Conservation (phyloP, 768 basidiomycete species). For the Tulasnella sp. region DNA sequence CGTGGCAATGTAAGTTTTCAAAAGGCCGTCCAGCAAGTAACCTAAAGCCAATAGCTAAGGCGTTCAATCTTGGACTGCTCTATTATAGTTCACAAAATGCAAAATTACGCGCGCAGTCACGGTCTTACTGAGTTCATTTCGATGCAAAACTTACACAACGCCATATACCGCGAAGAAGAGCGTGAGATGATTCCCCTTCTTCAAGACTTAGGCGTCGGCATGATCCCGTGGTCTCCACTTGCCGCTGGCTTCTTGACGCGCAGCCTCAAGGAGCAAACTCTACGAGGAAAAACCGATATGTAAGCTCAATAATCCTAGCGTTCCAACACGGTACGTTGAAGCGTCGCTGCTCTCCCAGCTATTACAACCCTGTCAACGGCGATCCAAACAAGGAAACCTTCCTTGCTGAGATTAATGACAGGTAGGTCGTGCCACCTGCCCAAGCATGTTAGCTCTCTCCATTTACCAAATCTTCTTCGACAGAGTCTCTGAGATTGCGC, state of each 20-base stretch:
- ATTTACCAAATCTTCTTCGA: background rate
- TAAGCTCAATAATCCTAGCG: background rate
- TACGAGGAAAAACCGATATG: constrained; percentile 14
- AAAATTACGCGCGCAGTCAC: constrained; percentile 29
- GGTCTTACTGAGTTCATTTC: constrained; percentile 4
- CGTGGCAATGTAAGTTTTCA: constrained; percentile 26
- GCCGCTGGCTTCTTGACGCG: constrained; percentile 33
- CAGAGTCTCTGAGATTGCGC: background rate
- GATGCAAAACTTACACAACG: constrained; percentile 21
- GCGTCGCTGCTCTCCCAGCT: background rate
- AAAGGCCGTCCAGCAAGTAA: background rate
- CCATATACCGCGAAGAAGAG: constrained; percentile 25
- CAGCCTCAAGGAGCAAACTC: constrained; percentile 17
- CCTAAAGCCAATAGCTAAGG: background rate
- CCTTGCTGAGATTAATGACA: background rate
- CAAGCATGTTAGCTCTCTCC: background rate
- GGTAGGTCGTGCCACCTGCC: background rate
- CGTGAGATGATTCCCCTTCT: constrained; percentile 16
- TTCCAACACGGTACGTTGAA: background rate
- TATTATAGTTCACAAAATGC: constrained; percentile 10
- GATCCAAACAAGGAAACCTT: background rate
- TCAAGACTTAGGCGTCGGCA: constrained; percentile 32
- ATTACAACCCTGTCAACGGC: background rate
- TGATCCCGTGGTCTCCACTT: constrained; percentile 37
- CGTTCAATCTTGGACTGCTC: too few species aligned